These are phyloP conservation scores for Favolaschia claudopus DNA, from an alignment of 768 basidiomycete genomes.

Conservation along the genomic window DNA sequence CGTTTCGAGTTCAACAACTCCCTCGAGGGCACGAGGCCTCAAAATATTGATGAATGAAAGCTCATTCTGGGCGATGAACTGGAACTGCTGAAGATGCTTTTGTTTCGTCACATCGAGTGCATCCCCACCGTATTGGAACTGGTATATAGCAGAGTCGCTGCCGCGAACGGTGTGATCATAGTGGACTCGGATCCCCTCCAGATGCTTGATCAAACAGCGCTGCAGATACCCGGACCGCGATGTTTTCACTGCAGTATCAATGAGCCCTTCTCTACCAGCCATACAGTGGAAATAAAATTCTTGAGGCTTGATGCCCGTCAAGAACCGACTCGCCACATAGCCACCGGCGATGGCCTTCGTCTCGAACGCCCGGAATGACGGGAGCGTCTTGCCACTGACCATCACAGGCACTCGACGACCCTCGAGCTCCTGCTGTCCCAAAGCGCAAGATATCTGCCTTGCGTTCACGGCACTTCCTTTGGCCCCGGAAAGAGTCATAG, in stretches of 20 bases:
- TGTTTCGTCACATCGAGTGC: conserved; percentile 96
- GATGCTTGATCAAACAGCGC: conserved; percentile 96
- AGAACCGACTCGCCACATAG: conserved; percentile 97
- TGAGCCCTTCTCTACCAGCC: conserved; percentile 98
- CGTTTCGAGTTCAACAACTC: conserved; percentile 67
- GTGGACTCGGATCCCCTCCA: conserved; percentile 95
- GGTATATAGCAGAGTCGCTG: conserved; percentile 90
- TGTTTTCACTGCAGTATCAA: conserved; percentile 99
- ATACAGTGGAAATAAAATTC: conserved; percentile 99
- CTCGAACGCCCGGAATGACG: conserved; percentile 96
- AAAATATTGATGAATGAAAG: conserved; percentile 78
- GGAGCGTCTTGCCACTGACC: conserved; percentile 98
- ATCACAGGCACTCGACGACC: conserved; percentile 98
- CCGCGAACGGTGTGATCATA: conserved; percentile 99
- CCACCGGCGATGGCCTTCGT: conserved; percentile 98
- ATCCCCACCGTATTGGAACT: conserved; percentile 98
- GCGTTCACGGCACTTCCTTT: conserved; percentile 99
- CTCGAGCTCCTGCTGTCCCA: conserved; percentile 98
- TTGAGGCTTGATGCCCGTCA: conserved; percentile 97
- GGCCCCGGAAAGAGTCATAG: conserved; percentile 97
- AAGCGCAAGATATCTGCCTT: conserved; percentile 95
- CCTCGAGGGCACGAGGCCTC: conserved; percentile 63
- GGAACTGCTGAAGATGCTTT: conserved; percentile 93
- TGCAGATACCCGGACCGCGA: conserved; percentile 98
- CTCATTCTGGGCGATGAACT: conserved; percentile 91